Conservation (phyloP, 1,284 basidiomycete species). For the Cryptococcus wingfieldii region DNA sequence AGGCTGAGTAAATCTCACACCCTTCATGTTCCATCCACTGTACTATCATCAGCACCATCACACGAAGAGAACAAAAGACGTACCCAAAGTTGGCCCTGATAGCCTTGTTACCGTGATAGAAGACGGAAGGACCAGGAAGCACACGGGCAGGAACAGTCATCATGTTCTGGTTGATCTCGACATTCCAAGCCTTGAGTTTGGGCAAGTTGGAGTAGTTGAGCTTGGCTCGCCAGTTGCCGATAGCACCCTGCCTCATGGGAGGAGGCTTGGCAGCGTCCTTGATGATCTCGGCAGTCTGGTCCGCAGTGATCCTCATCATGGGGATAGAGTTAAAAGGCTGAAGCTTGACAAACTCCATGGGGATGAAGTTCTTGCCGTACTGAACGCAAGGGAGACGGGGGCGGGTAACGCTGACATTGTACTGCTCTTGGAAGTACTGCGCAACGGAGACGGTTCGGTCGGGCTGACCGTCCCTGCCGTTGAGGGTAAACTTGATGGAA, state of each 20-base stretch:
- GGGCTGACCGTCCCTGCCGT: constrained; percentile 33
- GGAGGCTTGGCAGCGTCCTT: constrained; percentile 47
- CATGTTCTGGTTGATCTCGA: constrained; percentile 43
- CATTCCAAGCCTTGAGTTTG: constrained; percentile 47
- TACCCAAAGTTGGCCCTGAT: constrained; percentile 26
- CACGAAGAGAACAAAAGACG: constrained; percentile 7
- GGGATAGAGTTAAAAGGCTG: constrained; percentile 43
- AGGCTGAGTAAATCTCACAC: constrained; percentile 34
- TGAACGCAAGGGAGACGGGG: constrained; percentile 44
- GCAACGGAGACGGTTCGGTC: constrained; percentile 36
- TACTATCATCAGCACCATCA: constrained; percentile 2
- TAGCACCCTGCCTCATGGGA: constrained; percentile 33
- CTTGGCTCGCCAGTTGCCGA: constrained; percentile 30
- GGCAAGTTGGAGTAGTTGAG: constrained; percentile 40
- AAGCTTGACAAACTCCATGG: constrained; percentile 46
- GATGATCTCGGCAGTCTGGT: constrained; percentile 49
- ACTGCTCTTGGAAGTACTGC: constrained; percentile 44
- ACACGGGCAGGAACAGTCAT: constrained; percentile 43
- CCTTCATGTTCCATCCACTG: background rate
- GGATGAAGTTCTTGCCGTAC: constrained; percentile 45
- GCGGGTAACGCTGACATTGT: constrained; percentile 38
- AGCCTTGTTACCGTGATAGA: constrained; percentile 35
- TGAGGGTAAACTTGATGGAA: constrained; percentile 37
- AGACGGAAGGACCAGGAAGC: constrained; percentile 39
- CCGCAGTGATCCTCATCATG: constrained; percentile 21